These are phyloP conservation scores for Cinnamomum chago DNA, from an alignment of 164 flowering plant genomes.

Conservation along the genomic window DNA sequence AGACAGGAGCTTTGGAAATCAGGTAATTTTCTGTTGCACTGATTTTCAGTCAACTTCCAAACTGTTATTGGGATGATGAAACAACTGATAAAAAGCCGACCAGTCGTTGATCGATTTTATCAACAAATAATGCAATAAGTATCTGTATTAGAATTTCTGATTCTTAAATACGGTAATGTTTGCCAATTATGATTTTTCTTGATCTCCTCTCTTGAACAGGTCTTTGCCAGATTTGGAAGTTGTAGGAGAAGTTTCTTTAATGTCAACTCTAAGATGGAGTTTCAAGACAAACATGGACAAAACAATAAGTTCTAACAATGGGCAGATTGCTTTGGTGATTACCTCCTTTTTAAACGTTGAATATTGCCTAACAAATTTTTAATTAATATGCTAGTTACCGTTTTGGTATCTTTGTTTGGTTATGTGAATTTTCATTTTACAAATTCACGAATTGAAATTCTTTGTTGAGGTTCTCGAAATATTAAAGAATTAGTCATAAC, in stretches of 20 bases:
- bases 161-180: neutral
- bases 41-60: neutral
- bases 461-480: too few relatives aligned
- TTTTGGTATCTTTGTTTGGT: too few relatives aligned
- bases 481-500: too few relatives aligned
- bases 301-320: conserved; percentile 46
- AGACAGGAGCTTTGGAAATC: conserved; percentile 65
- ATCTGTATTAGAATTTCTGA: neutral
- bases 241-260: conserved; percentile 50
- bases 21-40: conserved; percentile 30
- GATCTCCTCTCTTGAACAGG: conserved; percentile 32
- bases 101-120: neutral
- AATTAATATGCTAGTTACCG: too few relatives aligned
- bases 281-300: conserved; percentile 67
- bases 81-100: neutral
- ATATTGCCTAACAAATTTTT: too few relatives aligned
- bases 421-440: too few relatives aligned
- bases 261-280: conserved; percentile 75
- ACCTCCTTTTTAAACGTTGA: neutral
- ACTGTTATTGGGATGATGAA: neutral
- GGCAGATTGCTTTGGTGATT: conserved; percentile 60
- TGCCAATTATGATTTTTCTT: neutral
- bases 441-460: too few relatives aligned
- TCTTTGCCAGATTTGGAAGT: conserved; percentile 69
- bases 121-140: neutral